Percentiles rank a stretch among this genome's conserved stretches.
Evolutionary conservation across 805 yeast species (phyloP).

Genomic region (Novakomyces olei): DNA sequence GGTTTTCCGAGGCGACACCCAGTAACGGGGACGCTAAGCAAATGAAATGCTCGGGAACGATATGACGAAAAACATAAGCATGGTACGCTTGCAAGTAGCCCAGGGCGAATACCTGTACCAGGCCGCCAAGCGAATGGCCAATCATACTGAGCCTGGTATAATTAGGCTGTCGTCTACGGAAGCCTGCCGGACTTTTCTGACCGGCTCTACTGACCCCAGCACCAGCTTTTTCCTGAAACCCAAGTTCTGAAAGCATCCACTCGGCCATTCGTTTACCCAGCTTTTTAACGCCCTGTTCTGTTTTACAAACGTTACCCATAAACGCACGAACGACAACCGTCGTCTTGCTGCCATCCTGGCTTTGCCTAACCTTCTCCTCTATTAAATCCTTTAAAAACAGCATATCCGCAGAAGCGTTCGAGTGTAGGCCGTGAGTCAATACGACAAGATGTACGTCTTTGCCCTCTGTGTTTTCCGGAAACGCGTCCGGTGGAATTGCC

Average conservation of each 20-base stretch:
- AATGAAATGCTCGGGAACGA: conserved; percentile 57
- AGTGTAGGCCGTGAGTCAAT: conserved; percentile 78
- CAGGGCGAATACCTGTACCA: conserved; percentile 74
- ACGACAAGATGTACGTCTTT: conserved; percentile 74
- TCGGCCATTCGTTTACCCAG: conserved; percentile 65
- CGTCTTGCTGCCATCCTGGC: conserved; percentile 25
- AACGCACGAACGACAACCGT: conserved; percentile 67
- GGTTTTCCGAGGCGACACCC: conserved; percentile 76
- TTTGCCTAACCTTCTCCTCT: conserved; percentile 41
- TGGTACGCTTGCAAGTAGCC: conserved; percentile 43
- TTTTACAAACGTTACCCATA: conserved; percentile 63
- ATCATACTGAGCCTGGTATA: conserved; percentile 41
- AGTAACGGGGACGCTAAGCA: conserved; percentile 72
- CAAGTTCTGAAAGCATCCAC: conserved; percentile 16
- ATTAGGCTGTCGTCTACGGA: no score
- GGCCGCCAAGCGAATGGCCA: conserved; percentile 88
- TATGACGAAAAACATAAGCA: conserved; percentile 44
- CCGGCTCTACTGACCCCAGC: no score
- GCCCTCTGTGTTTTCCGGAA: no score
- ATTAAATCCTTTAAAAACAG: conserved; percentile 35
- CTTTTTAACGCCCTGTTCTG: conserved; percentile 71
- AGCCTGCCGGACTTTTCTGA: no score
- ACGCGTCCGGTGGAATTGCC: no score
- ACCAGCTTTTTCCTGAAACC: no score
- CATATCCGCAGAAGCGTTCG: conserved; percentile 81